Evolutionary conservation across 2,329 filamentous ascomycete species (phyloP).

Genomic region (Cordyceps cateniannulata): DNA sequence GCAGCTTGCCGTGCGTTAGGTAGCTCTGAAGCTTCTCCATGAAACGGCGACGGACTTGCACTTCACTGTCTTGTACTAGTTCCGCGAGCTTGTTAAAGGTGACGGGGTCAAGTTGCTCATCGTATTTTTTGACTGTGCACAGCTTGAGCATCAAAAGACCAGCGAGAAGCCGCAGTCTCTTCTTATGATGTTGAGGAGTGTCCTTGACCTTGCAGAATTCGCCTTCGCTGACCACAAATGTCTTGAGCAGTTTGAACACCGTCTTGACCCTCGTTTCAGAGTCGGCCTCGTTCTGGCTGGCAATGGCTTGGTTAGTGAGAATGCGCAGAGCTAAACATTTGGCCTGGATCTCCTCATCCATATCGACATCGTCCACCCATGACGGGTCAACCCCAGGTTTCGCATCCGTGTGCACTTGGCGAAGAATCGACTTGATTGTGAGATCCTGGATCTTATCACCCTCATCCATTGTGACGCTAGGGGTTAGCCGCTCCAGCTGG

Average conservation of each 20-base stretch:
- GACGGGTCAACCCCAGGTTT: slow-evolving; percentile 45
- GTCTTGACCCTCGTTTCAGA: slow-evolving; percentile 56
- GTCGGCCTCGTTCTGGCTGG: slow-evolving; percentile 42
- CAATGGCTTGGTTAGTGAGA: slow-evolving; percentile 77
- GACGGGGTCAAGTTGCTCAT: slow-evolving; percentile 62
- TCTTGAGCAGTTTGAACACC: slow-evolving; percentile 74
- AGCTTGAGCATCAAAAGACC: slow-evolving; percentile 79
- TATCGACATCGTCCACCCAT: slow-evolving; percentile 61
- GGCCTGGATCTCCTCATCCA: slow-evolving; percentile 75
- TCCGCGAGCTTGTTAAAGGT: slow-evolving; percentile 79
- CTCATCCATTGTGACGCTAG: slow-evolving; percentile 64
- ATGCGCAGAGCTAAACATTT: slow-evolving; percentile 81
- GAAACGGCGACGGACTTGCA: slow-evolving; percentile 71
- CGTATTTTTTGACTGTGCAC: slow-evolving; percentile 68
- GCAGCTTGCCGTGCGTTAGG: slow-evolving; percentile 64
- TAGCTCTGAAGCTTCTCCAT: slow-evolving; percentile 86
- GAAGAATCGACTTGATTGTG: slow-evolving; percentile 66
- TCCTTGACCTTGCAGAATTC: slow-evolving; percentile 70
- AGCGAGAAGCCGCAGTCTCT: slow-evolving; percentile 74
- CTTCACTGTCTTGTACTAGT: slow-evolving; percentile 70
- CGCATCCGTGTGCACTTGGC: slow-evolving; percentile 60
- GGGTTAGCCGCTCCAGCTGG: slow-evolving; percentile 69
- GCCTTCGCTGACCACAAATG: slow-evolving; percentile 67
- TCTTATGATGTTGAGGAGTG: slow-evolving; percentile 71
- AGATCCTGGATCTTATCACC: slow-evolving; percentile 75